These are phyloP conservation scores for Ulota crispa DNA, from an alignment of 225 moss, liverwort and hornwort species.

Conservation along the genomic window DNA sequence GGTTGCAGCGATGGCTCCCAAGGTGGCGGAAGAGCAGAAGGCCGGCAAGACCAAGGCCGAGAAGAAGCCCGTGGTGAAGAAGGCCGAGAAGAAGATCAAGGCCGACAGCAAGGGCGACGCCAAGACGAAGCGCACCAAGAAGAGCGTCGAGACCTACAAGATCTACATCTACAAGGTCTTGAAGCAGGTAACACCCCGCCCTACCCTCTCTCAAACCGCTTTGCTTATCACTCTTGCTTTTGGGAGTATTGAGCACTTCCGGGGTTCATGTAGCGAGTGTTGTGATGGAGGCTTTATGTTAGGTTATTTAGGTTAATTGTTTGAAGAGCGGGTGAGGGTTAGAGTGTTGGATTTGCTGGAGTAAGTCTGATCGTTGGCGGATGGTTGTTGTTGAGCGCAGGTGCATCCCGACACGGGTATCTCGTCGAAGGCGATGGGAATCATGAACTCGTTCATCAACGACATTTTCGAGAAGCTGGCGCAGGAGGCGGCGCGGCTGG, in stretches of 20 bases:
- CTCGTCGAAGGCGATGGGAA: constrained; percentile 45
- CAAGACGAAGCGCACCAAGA: constrained; percentile 57
- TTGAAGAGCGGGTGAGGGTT: rapidly evolving
- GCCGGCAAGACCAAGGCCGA: constrained; percentile 58
- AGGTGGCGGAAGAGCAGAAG: constrained; percentile 55
- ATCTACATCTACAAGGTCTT: constrained; percentile 63
- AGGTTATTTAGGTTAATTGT: background rate
- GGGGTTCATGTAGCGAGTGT: rapidly evolving
- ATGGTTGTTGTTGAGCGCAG: background rate
- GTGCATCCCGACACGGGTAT: constrained; percentile 40
- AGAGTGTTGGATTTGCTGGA: rapidly evolving
- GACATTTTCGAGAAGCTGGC: constrained; percentile 45
- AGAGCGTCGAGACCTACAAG: constrained; percentile 58
- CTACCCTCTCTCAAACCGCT: too few species aligned
- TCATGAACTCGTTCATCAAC: constrained; percentile 51
- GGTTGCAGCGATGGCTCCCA: constrained; percentile 37
- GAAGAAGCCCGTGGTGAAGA: constrained; percentile 54
- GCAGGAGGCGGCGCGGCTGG: constrained; percentile 36
- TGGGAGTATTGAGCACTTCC: rapidly evolving
- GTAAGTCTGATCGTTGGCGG: rapidly evolving
- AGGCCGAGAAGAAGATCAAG: constrained; percentile 60
- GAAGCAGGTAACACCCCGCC: constrained; percentile 30
- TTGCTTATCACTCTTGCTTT: background rate
- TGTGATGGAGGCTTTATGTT: too few species aligned
- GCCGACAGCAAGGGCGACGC: constrained; percentile 41